Percentiles rank a stretch among this genome's conserved stretches.
Conservation (phyloP, 1,284 basidiomycete species). For the Boletus semigastroideus region DNA sequence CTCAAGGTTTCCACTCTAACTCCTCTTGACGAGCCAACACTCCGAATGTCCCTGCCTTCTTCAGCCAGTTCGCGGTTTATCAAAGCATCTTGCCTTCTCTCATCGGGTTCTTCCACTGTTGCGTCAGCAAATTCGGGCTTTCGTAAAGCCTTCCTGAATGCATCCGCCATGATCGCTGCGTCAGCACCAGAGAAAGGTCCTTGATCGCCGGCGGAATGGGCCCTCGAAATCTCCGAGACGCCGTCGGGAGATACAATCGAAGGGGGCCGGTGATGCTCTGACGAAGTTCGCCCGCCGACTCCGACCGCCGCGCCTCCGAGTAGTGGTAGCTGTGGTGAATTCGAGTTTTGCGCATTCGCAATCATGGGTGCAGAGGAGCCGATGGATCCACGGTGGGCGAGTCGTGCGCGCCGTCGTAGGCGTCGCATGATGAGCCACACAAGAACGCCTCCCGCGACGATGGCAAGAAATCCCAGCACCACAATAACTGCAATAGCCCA, state of each 20-base stretch:
- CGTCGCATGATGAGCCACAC: constrained; percentile 71
- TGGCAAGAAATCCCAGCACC: constrained; percentile 77
- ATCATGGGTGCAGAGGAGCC: constrained; percentile 81
- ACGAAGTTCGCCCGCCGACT: constrained; percentile 30
- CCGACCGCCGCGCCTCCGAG: constrained; percentile 39
- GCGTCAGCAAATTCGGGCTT: constrained; percentile 76
- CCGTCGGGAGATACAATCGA: constrained; percentile 59
- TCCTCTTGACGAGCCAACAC: constrained; percentile 73
- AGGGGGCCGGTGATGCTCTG: constrained; percentile 37
- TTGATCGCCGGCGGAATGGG: constrained; percentile 54
- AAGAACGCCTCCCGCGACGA: constrained; percentile 64
- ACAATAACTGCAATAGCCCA: constrained; percentile 90
- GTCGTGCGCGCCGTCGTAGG: constrained; percentile 50
- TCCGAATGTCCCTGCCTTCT: constrained; percentile 79
- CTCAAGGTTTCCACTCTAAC: constrained; percentile 71
- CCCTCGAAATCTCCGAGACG: constrained; percentile 64
- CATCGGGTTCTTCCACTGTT: constrained; percentile 64
- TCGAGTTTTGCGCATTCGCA: constrained; percentile 46
- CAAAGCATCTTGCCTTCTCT: constrained; percentile 46
- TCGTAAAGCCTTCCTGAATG: constrained; percentile 78
- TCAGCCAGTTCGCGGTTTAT: constrained; percentile 73
- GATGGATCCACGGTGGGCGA: constrained; percentile 69
- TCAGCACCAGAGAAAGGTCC: constrained; percentile 77
- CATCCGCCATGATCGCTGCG: constrained; percentile 85
- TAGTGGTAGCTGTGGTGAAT: constrained; percentile 53